Evolutionary conservation across 148 eudicot species (phyloP).

Genomic region (Drosera capensis): DNA sequence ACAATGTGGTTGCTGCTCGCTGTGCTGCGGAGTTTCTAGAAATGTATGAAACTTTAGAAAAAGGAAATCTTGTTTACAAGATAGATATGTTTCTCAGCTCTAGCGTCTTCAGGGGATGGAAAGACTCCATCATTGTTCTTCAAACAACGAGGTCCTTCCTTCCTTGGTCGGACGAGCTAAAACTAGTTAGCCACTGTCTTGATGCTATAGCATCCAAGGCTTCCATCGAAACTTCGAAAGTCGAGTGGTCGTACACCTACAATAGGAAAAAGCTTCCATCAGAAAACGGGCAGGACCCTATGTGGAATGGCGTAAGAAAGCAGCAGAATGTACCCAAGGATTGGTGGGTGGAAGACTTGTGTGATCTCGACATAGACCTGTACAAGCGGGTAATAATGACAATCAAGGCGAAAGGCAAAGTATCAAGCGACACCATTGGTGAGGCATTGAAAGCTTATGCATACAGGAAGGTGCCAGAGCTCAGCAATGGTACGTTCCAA

Average conservation of each 20-base stretch:
- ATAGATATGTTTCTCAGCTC: conserved; percentile 67
- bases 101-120: conserved; percentile 75
- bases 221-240: too few relatives aligned
- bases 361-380: conserved; percentile 62
- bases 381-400: conserved; percentile 52
- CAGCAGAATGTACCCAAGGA: conserved; percentile 61
- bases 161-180: conserved; percentile 68
- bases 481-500: conserved; percentile 40
- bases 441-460: conserved; percentile 72
- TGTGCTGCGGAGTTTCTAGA: conserved; percentile 90
- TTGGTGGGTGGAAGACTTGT: conserved; percentile 98
- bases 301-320: conserved; percentile 46
- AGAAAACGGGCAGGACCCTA: conserved; percentile 40
- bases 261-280: conserved; percentile 37
- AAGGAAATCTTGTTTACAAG: conserved; percentile 79
- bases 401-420: conserved; percentile 45
- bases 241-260: too few relatives aligned
- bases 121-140: conserved; percentile 76
- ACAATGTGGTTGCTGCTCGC: conserved; percentile 57
- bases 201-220: too few relatives aligned
- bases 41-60: conserved; percentile 69
- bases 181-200: too few relatives aligned
- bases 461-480: conserved; percentile 47
- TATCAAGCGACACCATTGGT: conserved; percentile 40
- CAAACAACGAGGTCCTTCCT: conserved; percentile 45